Conservation (phyloP, 352 stramenopile genomes). For the Aphanomyces euteiches region DNA sequence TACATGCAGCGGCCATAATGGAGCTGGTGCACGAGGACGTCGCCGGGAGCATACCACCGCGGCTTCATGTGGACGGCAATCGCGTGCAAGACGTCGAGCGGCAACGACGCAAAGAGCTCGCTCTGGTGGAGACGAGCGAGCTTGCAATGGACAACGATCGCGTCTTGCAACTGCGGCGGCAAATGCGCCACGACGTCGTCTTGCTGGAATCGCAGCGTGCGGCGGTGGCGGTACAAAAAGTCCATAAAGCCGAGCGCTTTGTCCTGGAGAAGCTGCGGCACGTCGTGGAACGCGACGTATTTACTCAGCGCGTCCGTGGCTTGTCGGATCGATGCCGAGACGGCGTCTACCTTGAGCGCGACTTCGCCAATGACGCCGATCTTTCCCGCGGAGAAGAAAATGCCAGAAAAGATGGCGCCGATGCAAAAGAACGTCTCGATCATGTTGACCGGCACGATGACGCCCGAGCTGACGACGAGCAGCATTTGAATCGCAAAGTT, state of each 20-base stretch:
- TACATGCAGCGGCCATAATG: slow-evolving; percentile 13
- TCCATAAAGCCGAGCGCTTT: slow-evolving; percentile 29
- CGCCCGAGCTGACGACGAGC: slow-evolving; percentile 26
- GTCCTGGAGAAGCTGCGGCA: not conserved
- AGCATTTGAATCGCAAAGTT: slow-evolving; percentile 33
- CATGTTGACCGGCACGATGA: slow-evolving; percentile 31
- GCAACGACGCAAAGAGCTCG: slow-evolving; percentile 1
- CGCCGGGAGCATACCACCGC: slow-evolving; percentile 4
- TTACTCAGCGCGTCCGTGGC: slow-evolving; percentile 24
- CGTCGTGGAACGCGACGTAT: slow-evolving; percentile 28
- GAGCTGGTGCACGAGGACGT: not conserved
- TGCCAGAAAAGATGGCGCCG: slow-evolving; percentile 28
- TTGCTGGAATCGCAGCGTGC: slow-evolving; percentile 26
- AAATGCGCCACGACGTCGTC: slow-evolving; percentile 24
- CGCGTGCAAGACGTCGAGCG: not conserved
- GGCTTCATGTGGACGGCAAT: slow-evolving; percentile 4
- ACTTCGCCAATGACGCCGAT: slow-evolving; percentile 31
- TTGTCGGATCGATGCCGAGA: slow-evolving; percentile 27
- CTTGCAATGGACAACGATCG: slow-evolving; percentile 25
- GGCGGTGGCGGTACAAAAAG: slow-evolving; percentile 26
- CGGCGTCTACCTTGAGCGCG: slow-evolving; percentile 23
- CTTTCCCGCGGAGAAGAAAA: slow-evolving; percentile 30
- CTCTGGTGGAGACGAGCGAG: slow-evolving; percentile 3
- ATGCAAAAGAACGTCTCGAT: slow-evolving; percentile 30
- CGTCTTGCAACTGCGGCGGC: slow-evolving; percentile 23